These are phyloP conservation scores for Helenozyma baotianmanensis DNA, from an alignment of 805 yeast genomes.

Conservation along the genomic window DNA sequence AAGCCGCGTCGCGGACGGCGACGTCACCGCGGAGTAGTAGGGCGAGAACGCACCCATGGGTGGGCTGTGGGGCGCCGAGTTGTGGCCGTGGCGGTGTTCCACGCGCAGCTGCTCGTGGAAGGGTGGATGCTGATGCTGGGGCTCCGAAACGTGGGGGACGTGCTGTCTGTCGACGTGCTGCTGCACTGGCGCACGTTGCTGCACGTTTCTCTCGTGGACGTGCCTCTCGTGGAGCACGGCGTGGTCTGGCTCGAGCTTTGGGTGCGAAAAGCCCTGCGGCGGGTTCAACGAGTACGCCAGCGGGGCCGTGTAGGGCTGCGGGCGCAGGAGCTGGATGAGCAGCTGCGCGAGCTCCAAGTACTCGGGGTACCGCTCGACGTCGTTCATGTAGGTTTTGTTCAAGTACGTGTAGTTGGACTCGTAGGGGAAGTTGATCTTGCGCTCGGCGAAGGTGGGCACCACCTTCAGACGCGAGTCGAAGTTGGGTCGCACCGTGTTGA, in stretches of 20 bases:
- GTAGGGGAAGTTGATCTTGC: constrained; percentile 48
- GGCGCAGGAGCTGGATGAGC: constrained; percentile 31
- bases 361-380: constrained; percentile 46
- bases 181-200: too few relatives aligned
- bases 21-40: constrained; percentile 1
- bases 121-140: constrained; percentile 1
- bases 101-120: not conserved
- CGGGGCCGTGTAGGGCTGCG: constrained; percentile 7
- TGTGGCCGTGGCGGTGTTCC: constrained; percentile 1
- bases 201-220: not conserved
- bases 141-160: too few relatives aligned
- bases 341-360: constrained; percentile 45
- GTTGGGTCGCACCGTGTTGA: constrained; percentile 23
- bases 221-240: not conserved
- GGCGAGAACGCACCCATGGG: constrained; percentile 1
- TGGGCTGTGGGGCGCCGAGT: too few relatives aligned
- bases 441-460: constrained; percentile 18
- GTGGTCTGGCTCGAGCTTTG: not conserved
- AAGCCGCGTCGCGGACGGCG: constrained; percentile 1
- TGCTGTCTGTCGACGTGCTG: constrained; percentile 1
- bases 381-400: constrained; percentile 44
- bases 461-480: constrained; percentile 35
- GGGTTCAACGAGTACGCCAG: not conserved
- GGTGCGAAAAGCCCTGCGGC: not conserved
- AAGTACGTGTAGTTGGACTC: constrained; percentile 50